Conservation (phyloP, 495 filamentous ascomycete species). For the Venustampulla echinocandica region DNA sequence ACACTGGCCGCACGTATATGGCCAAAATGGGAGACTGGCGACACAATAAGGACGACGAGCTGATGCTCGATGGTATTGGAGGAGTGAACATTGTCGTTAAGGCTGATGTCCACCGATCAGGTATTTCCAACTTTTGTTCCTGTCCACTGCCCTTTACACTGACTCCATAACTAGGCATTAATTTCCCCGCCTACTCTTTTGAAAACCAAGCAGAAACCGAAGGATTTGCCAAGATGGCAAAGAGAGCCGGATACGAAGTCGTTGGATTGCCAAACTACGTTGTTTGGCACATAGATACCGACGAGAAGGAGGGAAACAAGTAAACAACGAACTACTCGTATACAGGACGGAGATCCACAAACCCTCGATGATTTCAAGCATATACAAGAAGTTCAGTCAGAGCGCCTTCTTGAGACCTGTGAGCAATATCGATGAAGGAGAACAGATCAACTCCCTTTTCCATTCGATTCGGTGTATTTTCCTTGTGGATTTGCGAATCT, state of each 20-base stretch:
- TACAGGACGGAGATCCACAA: slow-evolving; percentile 12
- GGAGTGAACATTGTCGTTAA: slow-evolving; percentile 97
- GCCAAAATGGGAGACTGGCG: slow-evolving; percentile 84
- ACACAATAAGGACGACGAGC: slow-evolving; percentile 79
- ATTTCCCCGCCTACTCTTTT: slow-evolving; percentile 94
- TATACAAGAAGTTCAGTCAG: slow-evolving; percentile 22
- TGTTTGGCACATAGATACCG: slow-evolving; percentile 98
- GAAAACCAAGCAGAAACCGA: slow-evolving; percentile 99
- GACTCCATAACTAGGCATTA: slow-evolving; percentile 58
- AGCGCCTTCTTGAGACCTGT: slow-evolving; percentile 7
- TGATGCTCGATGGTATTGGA: slow-evolving; percentile 90
- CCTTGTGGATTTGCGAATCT: neutral
- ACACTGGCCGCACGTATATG: slow-evolving; percentile 82
- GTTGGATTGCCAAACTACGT: slow-evolving; percentile 93
- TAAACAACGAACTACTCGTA: slow-evolving; percentile 6
- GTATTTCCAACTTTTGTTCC: slow-evolving; percentile 36
- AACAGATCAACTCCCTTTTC: slow-evolving; percentile 2
- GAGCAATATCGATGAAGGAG: slow-evolving; percentile 18
- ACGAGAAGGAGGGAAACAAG: slow-evolving; percentile 84
- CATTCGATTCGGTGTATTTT: slow-evolving; percentile 11
- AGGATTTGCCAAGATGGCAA: slow-evolving; percentile 97
- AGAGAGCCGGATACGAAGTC: slow-evolving; percentile 89
- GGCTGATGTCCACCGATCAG: slow-evolving; percentile 90
- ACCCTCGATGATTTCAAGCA: slow-evolving; percentile 20
- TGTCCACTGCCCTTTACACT: slow-evolving; percentile 5